Base-by-base conservation (phyloP, 306 rosid genomes). In the Vigna radiata region DNA sequence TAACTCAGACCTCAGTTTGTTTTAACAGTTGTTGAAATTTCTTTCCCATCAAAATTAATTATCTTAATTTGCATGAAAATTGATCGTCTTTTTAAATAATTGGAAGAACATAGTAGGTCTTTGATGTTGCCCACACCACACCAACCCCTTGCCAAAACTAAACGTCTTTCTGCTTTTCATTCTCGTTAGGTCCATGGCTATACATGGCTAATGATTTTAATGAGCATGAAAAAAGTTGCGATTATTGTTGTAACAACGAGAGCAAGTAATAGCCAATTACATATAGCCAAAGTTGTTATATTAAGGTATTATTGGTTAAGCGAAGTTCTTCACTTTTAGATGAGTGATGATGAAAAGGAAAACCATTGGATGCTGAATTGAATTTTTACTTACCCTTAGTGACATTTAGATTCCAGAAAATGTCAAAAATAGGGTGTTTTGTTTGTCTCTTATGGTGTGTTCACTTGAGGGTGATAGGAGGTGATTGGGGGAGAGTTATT, bases 371-470 rank as follows among this genome's bases (percentile, higher is more conserved):
- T 52, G 55, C 33, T 44, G n/a, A 13, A 65, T 73, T 15, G 61
- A 25, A 53, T 39, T 8, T 18, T 72, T 52, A 63, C 14, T 18
- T 19, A 60, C 60, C 21, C 66, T 47, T 60, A 0, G 68, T 81
- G 83, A 72, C 67, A 31, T 73, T 67, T 60, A 31, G 80, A 77
- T 62, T 60, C 66, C 75, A 19, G 12, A 37, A 82, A 71, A 64
- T 54, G 71, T 64, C 49, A 82, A 70, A 43, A 59, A 44, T 31
- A 21, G 64, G 58, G 54, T 29, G 33, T 44, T 31, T 33, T 21
- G 63, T 73, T 70, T 77, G 82, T 65, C 73, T 63, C 58, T 7
- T 76, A 43, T n/a, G n/a, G n/a, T n/a, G n/a, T n/a, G n/a, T n/a
- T n/a, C n/a, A n/a, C n/a, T n/a, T n/a, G n/a, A n/a, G n/a, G n/a